Conservation (phyloP, 2,329 filamentous ascomycete species). For the Neonectria punicea region DNA sequence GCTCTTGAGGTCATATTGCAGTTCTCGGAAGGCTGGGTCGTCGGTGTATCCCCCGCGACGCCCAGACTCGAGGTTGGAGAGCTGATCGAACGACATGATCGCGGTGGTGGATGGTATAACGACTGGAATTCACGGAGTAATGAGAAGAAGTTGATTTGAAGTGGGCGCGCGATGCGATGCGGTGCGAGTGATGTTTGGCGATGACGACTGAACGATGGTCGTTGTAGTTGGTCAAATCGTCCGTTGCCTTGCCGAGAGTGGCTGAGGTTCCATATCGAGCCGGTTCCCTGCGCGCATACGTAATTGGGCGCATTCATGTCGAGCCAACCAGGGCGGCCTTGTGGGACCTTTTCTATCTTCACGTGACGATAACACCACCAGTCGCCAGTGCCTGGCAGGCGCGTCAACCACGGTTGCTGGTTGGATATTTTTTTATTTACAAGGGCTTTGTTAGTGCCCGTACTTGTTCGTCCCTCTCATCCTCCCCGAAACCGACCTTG, state of each 20-base stretch:
- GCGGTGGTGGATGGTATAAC: background rate
- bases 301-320: slow-evolving; percentile 36
- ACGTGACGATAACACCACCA: slow-evolving; percentile 44
- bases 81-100: slow-evolving; percentile 89
- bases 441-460: slow-evolving; percentile 31
- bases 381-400: slow-evolving; percentile 26
- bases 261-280: slow-evolving; percentile 34
- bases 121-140: slow-evolving; percentile 8
- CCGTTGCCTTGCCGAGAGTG: slow-evolving; percentile 41
- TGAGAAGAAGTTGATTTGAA: slow-evolving; percentile 7
- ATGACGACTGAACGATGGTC: slow-evolving; percentile 15
- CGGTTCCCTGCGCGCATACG: slow-evolving; percentile 40
- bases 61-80: slow-evolving; percentile 84
- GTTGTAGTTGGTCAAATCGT: slow-evolving; percentile 32
- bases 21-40: slow-evolving; percentile 88
- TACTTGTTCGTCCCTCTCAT: slow-evolving; percentile 18
- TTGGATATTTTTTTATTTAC: slow-evolving; percentile 52
- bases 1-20: slow-evolving; percentile 85
- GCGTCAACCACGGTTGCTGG: slow-evolving; percentile 44
- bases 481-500: slow-evolving; percentile 27
- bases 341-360: slow-evolving; percentile 40
- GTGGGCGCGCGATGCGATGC: slow-evolving; percentile 16
- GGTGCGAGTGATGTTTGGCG: slow-evolving; percentile 8
- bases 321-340: slow-evolving; percentile 32
- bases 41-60: slow-evolving; percentile 84